Percentiles rank a stretch among this genome's conserved stretches.
Conservation (phyloP, 2,329 filamentous ascomycete genomes). For the Berkeleyomyces basicola region DNA sequence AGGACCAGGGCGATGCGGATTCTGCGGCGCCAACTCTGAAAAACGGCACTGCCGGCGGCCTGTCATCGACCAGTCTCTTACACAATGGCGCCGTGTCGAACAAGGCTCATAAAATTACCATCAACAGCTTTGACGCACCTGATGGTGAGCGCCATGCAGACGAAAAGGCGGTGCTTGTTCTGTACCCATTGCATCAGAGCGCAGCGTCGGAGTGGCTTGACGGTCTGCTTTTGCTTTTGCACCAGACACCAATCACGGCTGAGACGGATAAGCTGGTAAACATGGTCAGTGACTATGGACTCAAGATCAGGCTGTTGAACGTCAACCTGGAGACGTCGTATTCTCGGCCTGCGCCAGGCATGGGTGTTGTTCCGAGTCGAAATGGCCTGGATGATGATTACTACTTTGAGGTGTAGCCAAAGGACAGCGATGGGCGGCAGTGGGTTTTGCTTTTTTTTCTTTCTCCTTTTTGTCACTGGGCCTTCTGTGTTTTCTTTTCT, state of each 20-base stretch:
- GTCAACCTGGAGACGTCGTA: conserved; percentile 68
- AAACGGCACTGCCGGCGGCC: neutral
- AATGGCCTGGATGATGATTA: conserved; percentile 85
- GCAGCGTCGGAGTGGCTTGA: conserved; percentile 94
- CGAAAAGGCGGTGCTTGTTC: conserved; percentile 63
- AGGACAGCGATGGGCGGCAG: neutral
- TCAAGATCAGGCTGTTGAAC: conserved; percentile 86
- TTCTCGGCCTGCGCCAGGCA: conserved; percentile 48
- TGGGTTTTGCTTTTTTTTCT: neutral
- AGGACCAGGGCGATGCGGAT: conserved; percentile 24
- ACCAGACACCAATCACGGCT: conserved; percentile 90
- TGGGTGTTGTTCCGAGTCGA: conserved; percentile 61
- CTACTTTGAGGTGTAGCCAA: conserved; percentile 58
- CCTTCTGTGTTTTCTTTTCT: neutral
- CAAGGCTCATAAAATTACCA: conserved; percentile 71
- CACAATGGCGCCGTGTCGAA: conserved; percentile 2
- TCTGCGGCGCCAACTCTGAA: conserved; percentile 2
- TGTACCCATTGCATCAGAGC: conserved; percentile 65
- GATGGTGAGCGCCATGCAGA: conserved; percentile 24
- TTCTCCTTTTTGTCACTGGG: neutral
- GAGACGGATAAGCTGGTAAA: conserved; percentile 84
- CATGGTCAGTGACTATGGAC: conserved; percentile 73
- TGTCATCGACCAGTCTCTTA: neutral
- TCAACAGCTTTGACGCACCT: conserved; percentile 51
- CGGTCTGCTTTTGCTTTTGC: conserved; percentile 82